phyloP scores from a whole-genome alignment of 2,329 filamentous ascomycete species.

The Seiridium cupressi region DNA sequence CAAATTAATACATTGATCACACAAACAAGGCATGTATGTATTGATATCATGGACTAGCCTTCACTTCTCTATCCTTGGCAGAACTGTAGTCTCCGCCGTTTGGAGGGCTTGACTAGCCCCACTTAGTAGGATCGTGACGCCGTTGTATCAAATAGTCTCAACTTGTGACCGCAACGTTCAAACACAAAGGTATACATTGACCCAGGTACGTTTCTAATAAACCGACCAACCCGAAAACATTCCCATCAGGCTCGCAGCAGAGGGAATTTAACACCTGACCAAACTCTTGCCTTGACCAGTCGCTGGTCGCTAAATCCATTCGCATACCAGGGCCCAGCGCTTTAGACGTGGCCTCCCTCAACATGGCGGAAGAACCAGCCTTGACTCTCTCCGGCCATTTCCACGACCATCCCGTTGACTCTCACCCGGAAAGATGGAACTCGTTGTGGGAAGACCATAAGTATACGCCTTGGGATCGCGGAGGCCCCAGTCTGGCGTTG shows the following conservation, averaged over 20 bases:
- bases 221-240: too few species aligned
- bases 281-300: too few species aligned
- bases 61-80: background rate
- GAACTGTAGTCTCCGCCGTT: too few species aligned
- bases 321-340: too few species aligned
- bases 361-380: background rate
- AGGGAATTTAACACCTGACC: too few species aligned
- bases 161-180: background rate
- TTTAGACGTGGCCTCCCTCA: background rate
- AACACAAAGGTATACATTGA: too few species aligned
- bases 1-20: background rate
- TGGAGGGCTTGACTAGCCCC: too few species aligned
- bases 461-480: conserved; percentile 56
- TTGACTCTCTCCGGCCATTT: conserved; percentile 29
- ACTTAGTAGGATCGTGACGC: background rate
- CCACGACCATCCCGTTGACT: conserved; percentile 25
- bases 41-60: background rate
- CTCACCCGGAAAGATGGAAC: conserved; percentile 43
- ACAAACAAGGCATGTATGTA: background rate
- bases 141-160: background rate
- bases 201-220: too few species aligned
- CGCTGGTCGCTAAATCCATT: too few species aligned
- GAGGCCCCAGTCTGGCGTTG: conserved; percentile 51
- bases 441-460: conserved; percentile 40
- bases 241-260: too few species aligned